Percentiles rank a stretch among this genome's conserved stretches.
These are phyloP conservation scores for Schrenkiella parvula DNA, from an alignment of 345 rosid genomes.

Conservation along the genomic window DNA sequence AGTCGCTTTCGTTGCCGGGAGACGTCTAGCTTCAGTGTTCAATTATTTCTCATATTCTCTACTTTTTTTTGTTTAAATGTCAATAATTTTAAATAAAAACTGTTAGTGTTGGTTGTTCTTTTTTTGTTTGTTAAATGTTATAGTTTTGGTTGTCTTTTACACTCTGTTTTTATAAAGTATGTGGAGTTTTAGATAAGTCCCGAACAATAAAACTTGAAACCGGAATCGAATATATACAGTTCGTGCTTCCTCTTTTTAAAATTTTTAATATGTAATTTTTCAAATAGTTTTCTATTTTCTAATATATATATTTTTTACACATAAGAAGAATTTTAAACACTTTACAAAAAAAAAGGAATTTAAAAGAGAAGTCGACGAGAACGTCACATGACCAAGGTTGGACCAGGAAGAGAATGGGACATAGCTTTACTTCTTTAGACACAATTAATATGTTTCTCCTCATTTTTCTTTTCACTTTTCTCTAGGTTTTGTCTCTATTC, in stretches of 20 bases:
- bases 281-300: neutral
- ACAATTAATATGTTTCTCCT: conserved; percentile 28
- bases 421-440: conserved; percentile 29
- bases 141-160: conserved; percentile 6
- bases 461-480: neutral
- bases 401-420: neutral
- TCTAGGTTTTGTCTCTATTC: conserved; percentile 20
- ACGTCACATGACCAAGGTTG: conserved; percentile 28
- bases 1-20: conserved; percentile 23
- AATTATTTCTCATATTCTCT: conserved; percentile 10
- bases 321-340: too few species aligned
- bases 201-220: neutral
- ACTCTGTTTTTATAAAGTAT: neutral
- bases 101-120: conserved; percentile 2
- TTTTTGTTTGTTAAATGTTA: too few species aligned
- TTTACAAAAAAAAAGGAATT: too few species aligned
- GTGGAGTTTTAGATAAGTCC: neutral
- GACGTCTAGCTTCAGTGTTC: conserved; percentile 26
- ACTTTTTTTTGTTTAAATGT: neutral
- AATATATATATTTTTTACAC: too few species aligned
- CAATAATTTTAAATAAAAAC: too few species aligned
- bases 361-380: conserved; percentile 22
- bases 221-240: neutral
- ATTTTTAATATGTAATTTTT: neutral
- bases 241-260: neutral